phyloP scores from a whole-genome alignment of 2,329 filamentous ascomycete species.

The Rutstroemia sp. region DNA sequence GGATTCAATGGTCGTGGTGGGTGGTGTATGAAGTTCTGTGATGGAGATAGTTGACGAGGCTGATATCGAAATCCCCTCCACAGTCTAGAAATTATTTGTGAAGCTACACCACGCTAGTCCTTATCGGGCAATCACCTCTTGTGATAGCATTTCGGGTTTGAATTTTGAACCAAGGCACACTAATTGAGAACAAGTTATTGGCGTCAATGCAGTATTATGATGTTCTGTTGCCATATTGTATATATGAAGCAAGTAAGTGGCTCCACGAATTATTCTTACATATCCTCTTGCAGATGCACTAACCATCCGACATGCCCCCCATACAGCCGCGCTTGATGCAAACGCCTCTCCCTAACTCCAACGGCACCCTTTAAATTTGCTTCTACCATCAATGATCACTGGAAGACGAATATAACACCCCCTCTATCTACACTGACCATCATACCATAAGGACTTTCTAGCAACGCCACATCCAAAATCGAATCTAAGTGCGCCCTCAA shows the following conservation, averaged over 20 bases:
- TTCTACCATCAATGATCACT: conserved; percentile 15
- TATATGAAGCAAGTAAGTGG: too few species aligned
- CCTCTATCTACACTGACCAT: conserved; percentile 83
- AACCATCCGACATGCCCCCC: background rate
- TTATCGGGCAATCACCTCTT: background rate
- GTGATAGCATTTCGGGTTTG: too few species aligned
- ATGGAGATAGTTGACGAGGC: background rate
- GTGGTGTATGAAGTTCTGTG: background rate
- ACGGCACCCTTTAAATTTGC: background rate
- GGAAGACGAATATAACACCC: conserved; percentile 80
- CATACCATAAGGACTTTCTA: conserved; percentile 90
- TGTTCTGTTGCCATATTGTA: too few species aligned
- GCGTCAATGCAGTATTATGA: too few species aligned
- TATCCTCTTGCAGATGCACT: too few species aligned
- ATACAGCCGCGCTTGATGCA: background rate
- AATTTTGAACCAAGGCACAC: too few species aligned
- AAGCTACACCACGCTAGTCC: background rate
- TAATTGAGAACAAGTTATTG: too few species aligned
- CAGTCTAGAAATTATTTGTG: background rate
- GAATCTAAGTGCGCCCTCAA: conserved; percentile 81
- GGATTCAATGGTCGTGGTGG: background rate
- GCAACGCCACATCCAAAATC: conserved; percentile 77
- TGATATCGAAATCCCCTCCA: background rate
- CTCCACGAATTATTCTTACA: too few species aligned
- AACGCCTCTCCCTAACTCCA: conserved; percentile 13